Evolutionary conservation across 1,284 basidiomycete species (phyloP).

Genomic region (Rhodotorula sp.): DNA sequence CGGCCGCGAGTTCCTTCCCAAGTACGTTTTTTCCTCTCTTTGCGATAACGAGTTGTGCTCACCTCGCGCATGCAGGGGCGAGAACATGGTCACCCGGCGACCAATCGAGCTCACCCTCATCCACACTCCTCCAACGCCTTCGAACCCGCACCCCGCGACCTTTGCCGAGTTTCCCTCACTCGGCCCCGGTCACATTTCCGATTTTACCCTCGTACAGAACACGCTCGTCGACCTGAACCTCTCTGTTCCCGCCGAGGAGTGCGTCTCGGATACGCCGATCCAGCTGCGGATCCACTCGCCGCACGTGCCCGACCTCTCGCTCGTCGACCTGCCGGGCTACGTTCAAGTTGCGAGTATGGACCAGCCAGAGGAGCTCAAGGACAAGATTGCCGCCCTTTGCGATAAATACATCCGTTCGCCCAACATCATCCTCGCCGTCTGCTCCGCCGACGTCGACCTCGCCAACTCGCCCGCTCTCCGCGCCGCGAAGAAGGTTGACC

Average conservation of each 20-base stretch:
- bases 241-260: constrained; percentile 81
- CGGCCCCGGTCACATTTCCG: constrained; percentile 81
- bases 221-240: constrained; percentile 94
- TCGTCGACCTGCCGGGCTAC: constrained; percentile 97
- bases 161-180: constrained; percentile 94
- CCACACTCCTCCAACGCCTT: constrained; percentile 69
- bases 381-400: constrained; percentile 85
- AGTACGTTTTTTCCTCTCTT: constrained; percentile 60
- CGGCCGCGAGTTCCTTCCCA: constrained; percentile 96
- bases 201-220: constrained; percentile 87
- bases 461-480: constrained; percentile 95
- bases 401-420: constrained; percentile 97
- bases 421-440: constrained; percentile 97
- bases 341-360: constrained; percentile 94
- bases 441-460: constrained; percentile 96
- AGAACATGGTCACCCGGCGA: constrained; percentile 98
- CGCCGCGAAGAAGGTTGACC: constrained; percentile 91
- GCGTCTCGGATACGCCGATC: constrained; percentile 92
- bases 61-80: constrained; percentile 64
- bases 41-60: neutral
- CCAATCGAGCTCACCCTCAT: constrained; percentile 97
- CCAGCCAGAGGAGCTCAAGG: constrained; percentile 91
- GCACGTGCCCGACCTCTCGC: constrained; percentile 90
- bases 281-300: constrained; percentile 95
- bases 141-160: constrained; percentile 67